Conservation (phyloP, 2,329 filamentous ascomycete genomes). For the Ceratocystis colombiana region DNA sequence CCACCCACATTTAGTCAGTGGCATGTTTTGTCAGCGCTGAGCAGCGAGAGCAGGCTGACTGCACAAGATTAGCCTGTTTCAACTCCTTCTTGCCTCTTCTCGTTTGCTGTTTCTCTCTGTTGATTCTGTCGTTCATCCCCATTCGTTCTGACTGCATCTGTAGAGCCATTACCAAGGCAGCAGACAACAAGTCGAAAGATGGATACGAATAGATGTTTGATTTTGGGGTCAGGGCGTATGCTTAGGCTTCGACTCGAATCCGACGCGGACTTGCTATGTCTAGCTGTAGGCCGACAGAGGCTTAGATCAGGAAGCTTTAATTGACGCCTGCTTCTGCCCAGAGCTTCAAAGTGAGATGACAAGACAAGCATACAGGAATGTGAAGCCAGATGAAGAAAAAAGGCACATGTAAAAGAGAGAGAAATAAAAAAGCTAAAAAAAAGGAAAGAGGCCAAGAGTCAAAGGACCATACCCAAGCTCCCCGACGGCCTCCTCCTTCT, state of each 20-base stretch:
- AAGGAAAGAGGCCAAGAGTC: background rate
- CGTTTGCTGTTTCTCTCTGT: background rate
- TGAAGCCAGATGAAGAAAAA: background rate
- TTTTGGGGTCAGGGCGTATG: background rate
- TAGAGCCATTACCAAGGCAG: background rate
- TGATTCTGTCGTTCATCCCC: background rate
- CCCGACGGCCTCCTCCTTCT: conserved; percentile 10
- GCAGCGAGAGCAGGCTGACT: background rate
- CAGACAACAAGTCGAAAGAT: background rate
- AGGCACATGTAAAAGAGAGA: background rate
- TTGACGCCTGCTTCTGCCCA: background rate
- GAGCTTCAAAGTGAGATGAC: background rate
- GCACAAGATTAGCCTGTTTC: background rate
- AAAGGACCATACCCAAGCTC: background rate
- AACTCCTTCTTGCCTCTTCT: background rate
- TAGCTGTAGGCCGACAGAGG: conserved; percentile 3
- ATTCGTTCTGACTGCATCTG: background rate
- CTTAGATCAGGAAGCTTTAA: background rate
- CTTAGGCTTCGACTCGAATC: background rate
- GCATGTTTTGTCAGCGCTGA: background rate
- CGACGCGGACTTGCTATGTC: background rate
- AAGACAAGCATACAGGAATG: background rate
- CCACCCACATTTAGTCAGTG: background rate
- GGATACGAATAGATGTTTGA: background rate
- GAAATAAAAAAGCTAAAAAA: background rate